A percentile compares a stretch with the other conserved stretches of the same genome.
Conservation (phyloP, 192 early-diverging fungal species). For the Mortierella claussenii region DNA sequence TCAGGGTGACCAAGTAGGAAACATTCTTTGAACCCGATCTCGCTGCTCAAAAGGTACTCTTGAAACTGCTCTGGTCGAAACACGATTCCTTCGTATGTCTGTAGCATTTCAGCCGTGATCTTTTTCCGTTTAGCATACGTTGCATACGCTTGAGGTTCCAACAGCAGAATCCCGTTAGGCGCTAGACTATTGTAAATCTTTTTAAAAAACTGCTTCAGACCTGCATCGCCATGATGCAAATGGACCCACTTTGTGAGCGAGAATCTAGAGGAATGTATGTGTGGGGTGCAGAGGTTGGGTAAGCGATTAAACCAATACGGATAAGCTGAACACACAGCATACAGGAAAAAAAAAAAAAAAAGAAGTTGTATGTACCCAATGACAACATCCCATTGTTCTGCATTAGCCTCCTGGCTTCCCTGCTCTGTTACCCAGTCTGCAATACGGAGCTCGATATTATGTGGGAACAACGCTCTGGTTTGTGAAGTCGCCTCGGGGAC, state of each 20-base stretch:
- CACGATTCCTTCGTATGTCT: constrained; percentile 48
- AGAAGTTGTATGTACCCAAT: constrained; percentile 57
- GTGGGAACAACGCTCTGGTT: constrained; percentile 59
- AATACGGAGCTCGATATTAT: constrained; percentile 68
- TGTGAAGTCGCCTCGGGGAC: constrained; percentile 16
- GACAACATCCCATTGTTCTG: constrained; percentile 69
- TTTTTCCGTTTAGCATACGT: constrained; percentile 65
- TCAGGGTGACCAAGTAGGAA: constrained; percentile 31
- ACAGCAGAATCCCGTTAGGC: constrained; percentile 69
- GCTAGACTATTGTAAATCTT: constrained; percentile 67
- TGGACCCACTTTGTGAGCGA: constrained; percentile 89
- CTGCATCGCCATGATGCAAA: constrained; percentile 75
- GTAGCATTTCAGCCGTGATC: constrained; percentile 44
- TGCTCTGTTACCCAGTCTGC: constrained; percentile 66
- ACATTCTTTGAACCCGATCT: constrained; percentile 53
- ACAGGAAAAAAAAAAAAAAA: constrained; percentile 3
- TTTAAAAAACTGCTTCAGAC: constrained; percentile 72
- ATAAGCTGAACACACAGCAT: neutral
- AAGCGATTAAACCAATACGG: no score
- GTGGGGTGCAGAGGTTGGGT: no score
- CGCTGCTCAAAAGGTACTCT: constrained; percentile 43
- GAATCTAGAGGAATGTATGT: constrained; percentile 50
- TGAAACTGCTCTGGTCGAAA: constrained; percentile 56
- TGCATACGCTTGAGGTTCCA: constrained; percentile 76
- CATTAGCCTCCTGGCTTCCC: constrained; percentile 1